Percentiles rank a stretch among this genome's conserved stretches.
Conservation (phyloP, 768 basidiomycete genomes). For the Erythrobasidium yunnanense region DNA sequence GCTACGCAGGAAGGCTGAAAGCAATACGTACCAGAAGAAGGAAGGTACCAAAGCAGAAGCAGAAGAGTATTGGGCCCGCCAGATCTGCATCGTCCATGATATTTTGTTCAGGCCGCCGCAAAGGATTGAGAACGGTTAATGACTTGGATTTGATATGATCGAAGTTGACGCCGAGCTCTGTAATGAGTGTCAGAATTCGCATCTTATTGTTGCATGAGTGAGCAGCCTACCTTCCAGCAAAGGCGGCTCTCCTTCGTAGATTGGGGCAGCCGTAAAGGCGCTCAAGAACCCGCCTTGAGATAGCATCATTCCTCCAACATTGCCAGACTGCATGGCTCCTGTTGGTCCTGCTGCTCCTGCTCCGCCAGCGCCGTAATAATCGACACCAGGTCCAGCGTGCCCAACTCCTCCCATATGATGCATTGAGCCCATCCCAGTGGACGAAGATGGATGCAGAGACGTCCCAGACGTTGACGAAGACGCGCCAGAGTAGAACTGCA, state of each 20-base stretch:
- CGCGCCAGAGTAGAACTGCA: conserved; percentile 22
- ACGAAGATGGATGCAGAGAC: conserved; percentile 14
- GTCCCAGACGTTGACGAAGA: conserved; percentile 1
- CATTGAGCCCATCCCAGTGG: conserved; percentile 21
- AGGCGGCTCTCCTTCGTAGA: conserved; percentile 57
- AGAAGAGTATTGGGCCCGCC: conserved; percentile 88
- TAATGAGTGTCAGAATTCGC: neutral
- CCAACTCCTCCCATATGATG: conserved; percentile 22
- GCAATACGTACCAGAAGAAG: conserved; percentile 66
- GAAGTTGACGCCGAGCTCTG: conserved; percentile 97
- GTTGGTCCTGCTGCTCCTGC: conserved; percentile 5
- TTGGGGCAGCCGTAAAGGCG: conserved; percentile 27
- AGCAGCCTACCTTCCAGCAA: conserved; percentile 68
- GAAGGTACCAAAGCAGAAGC: conserved; percentile 85
- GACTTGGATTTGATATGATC: conserved; percentile 89
- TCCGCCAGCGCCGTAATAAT: conserved; percentile 7
- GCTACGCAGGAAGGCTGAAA: no score
- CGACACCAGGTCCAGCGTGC: neutral
- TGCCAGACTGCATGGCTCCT: conserved; percentile 3
- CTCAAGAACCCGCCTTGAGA: conserved; percentile 23
- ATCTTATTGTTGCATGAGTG: neutral
- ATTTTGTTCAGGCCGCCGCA: conserved; percentile 47
- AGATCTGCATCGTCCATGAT: conserved; percentile 99
- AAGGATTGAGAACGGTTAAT: conserved; percentile 85
- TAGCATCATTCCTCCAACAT: conserved; percentile 7